Evolutionary conservation across 495 filamentous ascomycete genomes (phyloP), one percentile per base, ranked within the genome.

Genomic region (Trypethelium eluteriae): DNA sequence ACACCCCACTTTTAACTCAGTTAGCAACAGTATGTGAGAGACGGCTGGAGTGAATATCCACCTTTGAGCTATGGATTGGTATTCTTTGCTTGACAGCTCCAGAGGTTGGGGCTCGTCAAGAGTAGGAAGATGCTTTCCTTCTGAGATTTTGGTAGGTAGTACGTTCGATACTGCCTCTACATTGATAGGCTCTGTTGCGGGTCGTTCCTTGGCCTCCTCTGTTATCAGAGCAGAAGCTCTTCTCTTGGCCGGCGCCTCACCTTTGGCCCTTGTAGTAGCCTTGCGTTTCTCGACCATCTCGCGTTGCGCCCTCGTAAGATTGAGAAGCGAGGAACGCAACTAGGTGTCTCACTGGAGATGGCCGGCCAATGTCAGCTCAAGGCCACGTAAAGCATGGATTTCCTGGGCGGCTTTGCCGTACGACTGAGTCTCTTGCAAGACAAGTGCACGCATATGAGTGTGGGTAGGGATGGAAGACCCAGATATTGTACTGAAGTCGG

Each of bases 51-150:
- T n/a, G 36, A 5, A 62, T 50, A 3, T 76, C 70, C 74, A 92
- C 92, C 92, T 96, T 76, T 96, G 92, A 34, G 68, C 53, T 39
- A 96, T 84, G 14, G 86, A 87, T 76, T 96, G 93, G 69, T 89
- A 96, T 18, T 92, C 89, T 66, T 82, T 86, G 39, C 73, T 72
- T 1, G 88, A 76, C 2, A 96, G 78, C 61, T 84, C 79, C 16
- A 80, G 77, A 6, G 84, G 79, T 73, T 97, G 94, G 38, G 87
- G 83, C 49, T 82, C 80, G 32, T 86, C 79, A 44, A 92, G 79
- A 0, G 88, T 89, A 32, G 94, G 94, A 39, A 98, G 79, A 38
- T 85, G 83, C 66, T 91, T 86, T 57, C 82, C 85, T 70, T 85
- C 87, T 66, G 80, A 80, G 35, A 87, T 72, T 67, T 83, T 89